A percentile compares a stretch with the other conserved stretches of the same genome.
Evolutionary conservation across 179 eudicot genomes (phyloP).

Genomic region (Vitellaria paradoxa): DNA sequence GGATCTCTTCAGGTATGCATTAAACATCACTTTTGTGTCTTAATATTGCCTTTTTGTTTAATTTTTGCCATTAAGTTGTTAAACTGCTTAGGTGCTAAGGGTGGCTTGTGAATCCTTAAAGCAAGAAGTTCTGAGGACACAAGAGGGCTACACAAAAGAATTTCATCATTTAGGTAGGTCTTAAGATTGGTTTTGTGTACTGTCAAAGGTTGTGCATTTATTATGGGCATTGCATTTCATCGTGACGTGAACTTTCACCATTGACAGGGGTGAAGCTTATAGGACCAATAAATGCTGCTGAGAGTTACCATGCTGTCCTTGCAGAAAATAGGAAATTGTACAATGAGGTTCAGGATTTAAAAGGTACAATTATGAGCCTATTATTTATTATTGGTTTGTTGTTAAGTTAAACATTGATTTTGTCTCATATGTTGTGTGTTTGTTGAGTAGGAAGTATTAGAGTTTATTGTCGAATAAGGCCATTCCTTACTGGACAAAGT

Average conservation of each 20-base stretch:
- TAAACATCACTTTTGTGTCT: background rate
- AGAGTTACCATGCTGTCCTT: conserved; percentile 80
- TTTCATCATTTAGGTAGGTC: conserved; percentile 64
- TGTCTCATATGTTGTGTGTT: conserved; percentile 8
- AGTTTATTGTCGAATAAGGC: conserved; percentile 93
- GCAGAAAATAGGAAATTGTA: conserved; percentile 84
- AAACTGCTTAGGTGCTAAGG: conserved; percentile 55
- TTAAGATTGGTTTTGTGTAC: background rate
- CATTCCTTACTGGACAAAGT: conserved; percentile 89
- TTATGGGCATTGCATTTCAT: conserved; percentile 10
- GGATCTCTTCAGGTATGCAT: conserved; percentile 62
- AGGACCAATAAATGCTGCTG: conserved; percentile 82
- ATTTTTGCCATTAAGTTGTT: conserved; percentile 20
- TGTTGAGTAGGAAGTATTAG: conserved; percentile 74
- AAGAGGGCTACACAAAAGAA: conserved; percentile 54
- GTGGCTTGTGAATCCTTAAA: conserved; percentile 55
- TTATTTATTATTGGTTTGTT: background rate
- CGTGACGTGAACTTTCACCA: background rate
- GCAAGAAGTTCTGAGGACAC: conserved; percentile 61
- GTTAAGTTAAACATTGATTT: conserved; percentile 9
- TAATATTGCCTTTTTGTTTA: background rate
- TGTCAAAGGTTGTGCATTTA: conserved; percentile 3
- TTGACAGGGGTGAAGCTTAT: conserved; percentile 65
- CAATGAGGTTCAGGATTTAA: conserved; percentile 92
- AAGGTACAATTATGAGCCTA: conserved; percentile 44